These are phyloP conservation scores for Agaricales sp. DNA, from an alignment of 1,284 basidiomycete genomes.

Conservation along the genomic window DNA sequence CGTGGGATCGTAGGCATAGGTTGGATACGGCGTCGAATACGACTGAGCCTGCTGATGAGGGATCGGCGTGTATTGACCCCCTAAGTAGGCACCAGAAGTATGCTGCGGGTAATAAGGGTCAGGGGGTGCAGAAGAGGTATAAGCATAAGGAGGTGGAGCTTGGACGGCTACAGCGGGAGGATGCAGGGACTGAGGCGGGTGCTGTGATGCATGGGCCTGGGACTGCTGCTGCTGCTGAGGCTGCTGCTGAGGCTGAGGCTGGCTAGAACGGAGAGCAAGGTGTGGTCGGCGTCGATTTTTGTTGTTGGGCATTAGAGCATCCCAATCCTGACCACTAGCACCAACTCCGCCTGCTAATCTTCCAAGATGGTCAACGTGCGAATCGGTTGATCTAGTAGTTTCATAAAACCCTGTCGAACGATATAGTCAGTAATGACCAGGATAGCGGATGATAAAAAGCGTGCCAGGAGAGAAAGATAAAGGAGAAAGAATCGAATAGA, in stretches of 20 bases:
- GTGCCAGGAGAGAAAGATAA: neutral
- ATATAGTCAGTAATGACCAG: neutral
- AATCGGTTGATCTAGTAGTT: neutral
- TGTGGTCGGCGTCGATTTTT: neutral
- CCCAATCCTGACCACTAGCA: neutral
- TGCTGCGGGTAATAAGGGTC: neutral
- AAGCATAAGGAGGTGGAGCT: neutral
- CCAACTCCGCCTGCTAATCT: neutral
- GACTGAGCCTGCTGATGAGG: too few species aligned
- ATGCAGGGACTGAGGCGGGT: neutral
- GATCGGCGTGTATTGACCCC: neutral
- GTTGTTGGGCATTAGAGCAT: neutral
- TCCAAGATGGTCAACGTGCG: neutral
- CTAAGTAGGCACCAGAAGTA: neutral
- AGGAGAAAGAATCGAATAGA: neutral
- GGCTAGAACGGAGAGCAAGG: neutral
- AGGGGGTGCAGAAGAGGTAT: neutral
- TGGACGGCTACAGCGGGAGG: neutral
- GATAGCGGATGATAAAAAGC: neutral
- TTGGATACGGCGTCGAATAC: neutral
- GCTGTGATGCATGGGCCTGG: neutral
- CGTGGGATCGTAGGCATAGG: neutral
- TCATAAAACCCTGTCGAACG: neutral
- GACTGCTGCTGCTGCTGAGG: too few species aligned
- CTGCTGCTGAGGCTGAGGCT: too few species aligned